Evolutionary conservation across 805 yeast genomes (phyloP).

Genomic region (Peterozyma toletana): DNA sequence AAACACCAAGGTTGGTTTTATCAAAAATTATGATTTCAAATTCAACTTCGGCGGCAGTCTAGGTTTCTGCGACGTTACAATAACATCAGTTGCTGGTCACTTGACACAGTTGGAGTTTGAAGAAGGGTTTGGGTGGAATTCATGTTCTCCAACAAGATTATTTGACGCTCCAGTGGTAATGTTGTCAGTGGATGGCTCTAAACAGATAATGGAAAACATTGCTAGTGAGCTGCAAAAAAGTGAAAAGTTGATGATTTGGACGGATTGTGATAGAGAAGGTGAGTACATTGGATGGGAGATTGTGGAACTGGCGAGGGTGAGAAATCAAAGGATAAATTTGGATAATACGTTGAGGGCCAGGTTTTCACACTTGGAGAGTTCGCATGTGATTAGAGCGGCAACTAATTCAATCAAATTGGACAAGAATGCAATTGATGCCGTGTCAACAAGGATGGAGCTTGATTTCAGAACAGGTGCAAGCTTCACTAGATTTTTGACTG

Average conservation of each 20-base stretch:
- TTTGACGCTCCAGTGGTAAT: slow-evolving; percentile 65
- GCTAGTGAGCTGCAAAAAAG: slow-evolving; percentile 53
- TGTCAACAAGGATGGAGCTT: slow-evolving; percentile 74
- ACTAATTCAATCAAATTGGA: slow-evolving; percentile 57
- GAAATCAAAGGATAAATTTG: slow-evolving; percentile 37
- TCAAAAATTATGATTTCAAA: slow-evolving; percentile 72
- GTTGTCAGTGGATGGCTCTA: slow-evolving; percentile 29
- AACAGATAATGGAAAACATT: slow-evolving; percentile 55
- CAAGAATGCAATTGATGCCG: slow-evolving; percentile 71
- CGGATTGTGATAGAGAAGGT: slow-evolving; percentile 97
- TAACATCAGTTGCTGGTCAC: slow-evolving; percentile 94
- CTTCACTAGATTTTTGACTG: slow-evolving; percentile 75
- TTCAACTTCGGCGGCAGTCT: slow-evolving; percentile 25
- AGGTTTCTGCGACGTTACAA: slow-evolving; percentile 60
- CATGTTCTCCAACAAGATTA: slow-evolving; percentile 53
- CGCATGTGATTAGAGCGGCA: slow-evolving; percentile 74
- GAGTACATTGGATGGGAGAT: slow-evolving; percentile 89
- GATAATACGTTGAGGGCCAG: slow-evolving; percentile 63
- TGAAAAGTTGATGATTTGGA: slow-evolving; percentile 82
- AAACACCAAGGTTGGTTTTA: slow-evolving; percentile 48
- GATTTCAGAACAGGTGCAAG: slow-evolving; percentile 87
- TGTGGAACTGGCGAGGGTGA: slow-evolving; percentile 54
- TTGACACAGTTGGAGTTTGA: slow-evolving; percentile 61
- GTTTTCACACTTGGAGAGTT: slow-evolving; percentile 79
- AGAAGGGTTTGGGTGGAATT: slow-evolving; percentile 56